A percentile compares a stretch with the other conserved stretches of the same genome.
phyloP scores from a whole-genome alignment of 2,329 filamentous ascomycete species.

The Calycina herbarum region DNA sequence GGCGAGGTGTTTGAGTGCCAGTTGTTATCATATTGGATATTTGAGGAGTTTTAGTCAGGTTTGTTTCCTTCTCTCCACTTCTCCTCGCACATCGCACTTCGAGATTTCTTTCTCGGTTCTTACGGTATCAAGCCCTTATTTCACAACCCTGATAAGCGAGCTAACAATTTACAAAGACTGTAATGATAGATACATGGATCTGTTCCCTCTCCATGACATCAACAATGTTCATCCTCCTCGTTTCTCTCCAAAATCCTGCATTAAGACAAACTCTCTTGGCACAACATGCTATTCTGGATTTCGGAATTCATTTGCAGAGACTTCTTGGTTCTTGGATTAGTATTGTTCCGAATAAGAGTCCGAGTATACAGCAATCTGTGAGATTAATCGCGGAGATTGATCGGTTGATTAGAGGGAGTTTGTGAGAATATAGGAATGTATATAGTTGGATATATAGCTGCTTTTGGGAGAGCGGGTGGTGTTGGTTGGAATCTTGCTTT shows the following conservation, averaged over 20 bases:
- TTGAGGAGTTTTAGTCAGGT: constrained; percentile 45
- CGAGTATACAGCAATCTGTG: constrained; percentile 49
- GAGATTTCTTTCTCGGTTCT: no score
- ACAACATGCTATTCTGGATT: constrained; percentile 22
- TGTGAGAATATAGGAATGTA: background rate
- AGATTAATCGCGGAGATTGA: constrained; percentile 48
- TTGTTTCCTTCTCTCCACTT: background rate
- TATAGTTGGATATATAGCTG: background rate
- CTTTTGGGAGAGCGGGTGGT: background rate
- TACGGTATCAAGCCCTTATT: no score
- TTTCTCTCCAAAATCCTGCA: constrained; percentile 19
- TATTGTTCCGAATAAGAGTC: constrained; percentile 32
- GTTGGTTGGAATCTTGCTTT: background rate
- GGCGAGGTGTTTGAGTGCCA: constrained; percentile 39
- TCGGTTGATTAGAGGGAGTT: constrained; percentile 38
- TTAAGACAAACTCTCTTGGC: constrained; percentile 18
- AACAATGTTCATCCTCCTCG: constrained; percentile 29
- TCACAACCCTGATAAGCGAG: no score
- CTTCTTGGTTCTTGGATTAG: constrained; percentile 22
- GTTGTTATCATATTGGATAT: constrained; percentile 51
- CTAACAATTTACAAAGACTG: constrained; percentile 40
- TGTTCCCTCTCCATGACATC: constrained; percentile 46
- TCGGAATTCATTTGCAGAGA: constrained; percentile 20
- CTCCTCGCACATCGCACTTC: no score
- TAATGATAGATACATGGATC: constrained; percentile 56